These are phyloP conservation scores for Trifolium pratense DNA, from an alignment of 306 rosid species.

Conservation along the genomic window DNA sequence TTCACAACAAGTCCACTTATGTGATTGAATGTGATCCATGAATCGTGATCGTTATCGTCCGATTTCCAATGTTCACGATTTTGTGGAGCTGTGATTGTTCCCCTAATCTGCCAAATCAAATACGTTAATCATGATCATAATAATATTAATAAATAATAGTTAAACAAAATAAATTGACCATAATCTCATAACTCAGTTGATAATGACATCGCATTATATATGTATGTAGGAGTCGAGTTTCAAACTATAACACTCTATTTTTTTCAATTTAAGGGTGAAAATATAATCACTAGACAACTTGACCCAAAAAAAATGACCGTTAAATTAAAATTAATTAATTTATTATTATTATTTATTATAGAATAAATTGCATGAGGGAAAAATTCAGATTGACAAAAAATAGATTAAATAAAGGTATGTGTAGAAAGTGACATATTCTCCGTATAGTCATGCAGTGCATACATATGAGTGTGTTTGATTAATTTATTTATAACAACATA, in stretches of 20 bases:
- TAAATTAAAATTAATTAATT: neutral
- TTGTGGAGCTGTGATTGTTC: conserved; percentile 48
- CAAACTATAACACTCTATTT: too few species aligned
- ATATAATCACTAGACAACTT: too few species aligned
- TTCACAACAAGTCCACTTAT: neutral
- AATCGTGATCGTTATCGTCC: neutral
- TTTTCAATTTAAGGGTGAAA: too few species aligned
- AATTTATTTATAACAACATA: neutral
- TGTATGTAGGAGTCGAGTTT: too few species aligned
- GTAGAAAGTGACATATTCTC: neutral
- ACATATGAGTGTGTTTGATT: neutral
- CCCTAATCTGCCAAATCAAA: conserved; percentile 40
- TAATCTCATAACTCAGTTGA: too few species aligned
- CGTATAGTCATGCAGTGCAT: neutral
- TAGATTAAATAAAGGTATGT: neutral
- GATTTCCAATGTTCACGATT: conserved; percentile 38
- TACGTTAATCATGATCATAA: neutral
- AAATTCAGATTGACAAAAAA: neutral
- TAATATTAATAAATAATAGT: too few species aligned
- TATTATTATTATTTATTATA: neutral
- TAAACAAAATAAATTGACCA: too few species aligned
- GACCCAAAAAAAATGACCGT: neutral
- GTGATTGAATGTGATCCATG: neutral
- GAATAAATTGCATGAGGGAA: neutral
- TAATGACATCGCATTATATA: too few species aligned